Evolutionary conservation across 2,329 filamentous ascomycete species (phyloP), one percentile per base, ranked within the genome.

Genomic region (Colletotrichum liaoningense): DNA sequence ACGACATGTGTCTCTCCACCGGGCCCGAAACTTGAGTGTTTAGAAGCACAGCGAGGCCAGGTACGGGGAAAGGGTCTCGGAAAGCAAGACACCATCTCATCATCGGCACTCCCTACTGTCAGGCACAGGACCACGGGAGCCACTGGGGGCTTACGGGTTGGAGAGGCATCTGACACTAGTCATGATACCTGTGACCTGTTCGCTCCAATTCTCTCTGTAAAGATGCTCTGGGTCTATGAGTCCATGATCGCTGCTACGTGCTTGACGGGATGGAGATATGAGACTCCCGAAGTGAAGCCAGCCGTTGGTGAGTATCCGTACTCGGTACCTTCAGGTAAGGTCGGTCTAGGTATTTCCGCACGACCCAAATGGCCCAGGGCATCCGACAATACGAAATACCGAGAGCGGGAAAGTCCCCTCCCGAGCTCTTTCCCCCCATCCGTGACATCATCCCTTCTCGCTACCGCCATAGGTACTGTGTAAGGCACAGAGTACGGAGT

Each of bases 21-120:
- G 22, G 67, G 52, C 28, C 56, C 71, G 67, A 71, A 60, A 70
- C 71, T 60, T 57, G 56, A 60, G 67, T 60, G 56, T 69, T 59
- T 30, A 69, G 58, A 60, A 64, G 28, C 49, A 67, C 70, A 56
- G 55, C 33, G 55, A 19, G 57, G 57, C 24, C 57, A 72, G 71
- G 71, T 71, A 73, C 71, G 67, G 67, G 67, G 67, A 62, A 69
- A 63, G 33, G 60, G 67, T 71, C 67, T 73, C 24, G 35, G n/a
- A 62, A 46, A 6, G 14, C 49, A 63, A 73, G 71, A 73, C 71
- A 73, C 30, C n/a, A 73, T 70, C 71, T 67, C 71, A 71, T 73
- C 62, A 73, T 73, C 14, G 46, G 22, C 30, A 42, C 52, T 28
- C 42, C 30, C 30, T 69, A 24, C 56, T 42, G 42, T 33, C 65